A percentile compares a stretch with the other conserved stretches of the same genome.
Evolutionary conservation across 73 alveolate genomes (phyloP).

Genomic region (Tetrahymena malaccensis): DNA sequence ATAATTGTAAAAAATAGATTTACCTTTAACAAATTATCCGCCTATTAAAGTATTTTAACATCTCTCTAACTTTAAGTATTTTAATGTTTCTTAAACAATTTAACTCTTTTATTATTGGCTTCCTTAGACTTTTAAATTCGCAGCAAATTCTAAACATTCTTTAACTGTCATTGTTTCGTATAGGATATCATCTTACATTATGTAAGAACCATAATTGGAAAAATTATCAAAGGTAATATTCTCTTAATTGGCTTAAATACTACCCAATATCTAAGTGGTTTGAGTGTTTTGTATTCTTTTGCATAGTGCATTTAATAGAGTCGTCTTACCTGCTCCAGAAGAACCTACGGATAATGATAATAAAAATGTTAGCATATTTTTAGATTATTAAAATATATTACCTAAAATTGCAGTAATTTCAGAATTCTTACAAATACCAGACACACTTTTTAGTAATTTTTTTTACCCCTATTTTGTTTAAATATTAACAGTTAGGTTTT

Average conservation of each 20-base stretch:
- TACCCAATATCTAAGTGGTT: slow-evolving; percentile 35
- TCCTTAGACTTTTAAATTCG: slow-evolving; percentile 28
- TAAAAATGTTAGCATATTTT: background rate
- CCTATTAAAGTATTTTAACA: slow-evolving; percentile 29
- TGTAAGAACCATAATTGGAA: slow-evolving; percentile 63
- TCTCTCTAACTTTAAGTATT: slow-evolving; percentile 3
- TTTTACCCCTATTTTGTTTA: too few relatives aligned
- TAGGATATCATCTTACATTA: slow-evolving; percentile 57
- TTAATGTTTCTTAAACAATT: slow-evolving; percentile 18
- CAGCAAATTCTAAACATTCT: slow-evolving; percentile 40
- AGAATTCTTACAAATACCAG: background rate
- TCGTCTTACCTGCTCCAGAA: slow-evolving; percentile 95
- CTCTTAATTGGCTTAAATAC: background rate
- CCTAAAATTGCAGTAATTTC: background rate
- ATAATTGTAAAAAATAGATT: too few relatives aligned
- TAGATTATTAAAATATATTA: background rate
- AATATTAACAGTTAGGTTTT: too few relatives aligned
- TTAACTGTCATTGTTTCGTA: slow-evolving; percentile 24
- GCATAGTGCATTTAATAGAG: slow-evolving; percentile 75
- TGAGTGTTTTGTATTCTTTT: slow-evolving; percentile 55
- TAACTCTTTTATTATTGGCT: background rate
- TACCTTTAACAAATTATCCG: slow-evolving; percentile 5
- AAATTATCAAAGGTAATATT: slow-evolving; percentile 8
- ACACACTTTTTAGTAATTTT: too few relatives aligned
- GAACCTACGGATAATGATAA: slow-evolving; percentile 58